These are phyloP conservation scores for Camelina neglecta DNA, from an alignment of 345 rosid species.

Conservation along the genomic window DNA sequence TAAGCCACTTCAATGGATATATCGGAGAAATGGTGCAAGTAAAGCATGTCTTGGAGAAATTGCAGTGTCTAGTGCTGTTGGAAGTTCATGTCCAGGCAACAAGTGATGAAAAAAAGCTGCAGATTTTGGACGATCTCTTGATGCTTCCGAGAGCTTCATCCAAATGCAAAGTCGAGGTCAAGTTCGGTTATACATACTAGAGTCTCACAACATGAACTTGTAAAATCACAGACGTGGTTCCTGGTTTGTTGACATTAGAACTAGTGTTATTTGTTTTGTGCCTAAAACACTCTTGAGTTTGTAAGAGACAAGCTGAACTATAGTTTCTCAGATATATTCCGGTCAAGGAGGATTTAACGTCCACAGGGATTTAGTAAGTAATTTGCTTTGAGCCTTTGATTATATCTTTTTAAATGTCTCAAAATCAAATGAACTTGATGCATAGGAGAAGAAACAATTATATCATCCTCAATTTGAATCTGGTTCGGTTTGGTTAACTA, in stretches of 20 bases:
- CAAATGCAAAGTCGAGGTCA: not conserved
- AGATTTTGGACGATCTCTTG: not conserved
- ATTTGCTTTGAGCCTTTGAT: too few relatives aligned
- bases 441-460: too few relatives aligned
- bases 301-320: not conserved
- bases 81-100: not conserved
- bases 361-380: too few relatives aligned
- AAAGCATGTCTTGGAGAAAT: not conserved
- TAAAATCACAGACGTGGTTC: too few relatives aligned
- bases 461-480: too few relatives aligned
- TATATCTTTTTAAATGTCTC: too few relatives aligned
- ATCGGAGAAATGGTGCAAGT: not conserved
- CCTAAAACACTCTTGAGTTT: not conserved
- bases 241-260: not conserved
- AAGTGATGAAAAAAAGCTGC: not conserved
- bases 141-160: not conserved
- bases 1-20: rapidly evolving
- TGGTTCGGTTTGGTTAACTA: too few relatives aligned
- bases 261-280: not conserved
- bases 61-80: not conserved
- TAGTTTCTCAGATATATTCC: too few relatives aligned
- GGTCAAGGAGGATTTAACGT: too few relatives aligned
- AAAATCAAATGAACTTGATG: too few relatives aligned
- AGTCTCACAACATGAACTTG: not conserved
- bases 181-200: not conserved